Percentiles rank a stretch among this genome's conserved stretches.
phyloP scores from a whole-genome alignment of 352 stramenopile species.

The Elongisporangium undulatum region DNA sequence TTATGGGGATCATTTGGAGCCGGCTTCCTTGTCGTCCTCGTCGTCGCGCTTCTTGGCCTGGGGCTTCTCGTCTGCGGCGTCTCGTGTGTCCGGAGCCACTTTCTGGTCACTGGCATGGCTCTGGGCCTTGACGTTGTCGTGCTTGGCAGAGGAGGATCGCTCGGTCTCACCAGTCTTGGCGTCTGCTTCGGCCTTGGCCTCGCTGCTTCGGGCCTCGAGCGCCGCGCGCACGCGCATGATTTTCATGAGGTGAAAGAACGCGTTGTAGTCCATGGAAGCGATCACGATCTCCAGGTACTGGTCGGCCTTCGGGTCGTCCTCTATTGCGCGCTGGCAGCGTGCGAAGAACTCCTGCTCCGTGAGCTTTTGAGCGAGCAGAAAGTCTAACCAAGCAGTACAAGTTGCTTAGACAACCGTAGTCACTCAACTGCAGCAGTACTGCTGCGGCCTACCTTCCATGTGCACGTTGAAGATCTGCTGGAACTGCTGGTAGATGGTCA shows the following conservation, averaged over 20 bases:
- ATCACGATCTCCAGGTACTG: slow-evolving; percentile 75
- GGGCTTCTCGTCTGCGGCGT: background rate
- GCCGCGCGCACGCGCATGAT: slow-evolving; percentile 52
- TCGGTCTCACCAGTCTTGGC: background rate
- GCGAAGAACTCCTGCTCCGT: slow-evolving; percentile 57
- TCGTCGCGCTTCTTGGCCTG: background rate
- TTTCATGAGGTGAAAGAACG: slow-evolving; percentile 73
- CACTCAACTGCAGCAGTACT: too few relatives aligned
- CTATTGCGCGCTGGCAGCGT: slow-evolving; percentile 48
- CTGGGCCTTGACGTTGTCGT: background rate
- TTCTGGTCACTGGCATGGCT: background rate
- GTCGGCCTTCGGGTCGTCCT: slow-evolving; percentile 48
- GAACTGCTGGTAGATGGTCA: slow-evolving; percentile 66
- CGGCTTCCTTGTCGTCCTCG: background rate
- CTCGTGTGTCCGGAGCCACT: background rate
- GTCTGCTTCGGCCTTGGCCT: slow-evolving; percentile 16
- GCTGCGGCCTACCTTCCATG: slow-evolving; percentile 54
- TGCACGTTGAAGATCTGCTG: slow-evolving; percentile 69
- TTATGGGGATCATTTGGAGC: background rate
- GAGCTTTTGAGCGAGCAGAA: slow-evolving; percentile 38
- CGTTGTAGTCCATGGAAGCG: slow-evolving; percentile 75
- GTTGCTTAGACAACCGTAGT: background rate
- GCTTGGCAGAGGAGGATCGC: background rate
- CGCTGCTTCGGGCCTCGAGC: slow-evolving; percentile 27
- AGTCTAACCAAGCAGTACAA: slow-evolving; percentile 20